Evolutionary conservation across 805 yeast species (phyloP), one percentile per base, ranked within the genome.

Genomic region (Yarrowia keelungensis): DNA sequence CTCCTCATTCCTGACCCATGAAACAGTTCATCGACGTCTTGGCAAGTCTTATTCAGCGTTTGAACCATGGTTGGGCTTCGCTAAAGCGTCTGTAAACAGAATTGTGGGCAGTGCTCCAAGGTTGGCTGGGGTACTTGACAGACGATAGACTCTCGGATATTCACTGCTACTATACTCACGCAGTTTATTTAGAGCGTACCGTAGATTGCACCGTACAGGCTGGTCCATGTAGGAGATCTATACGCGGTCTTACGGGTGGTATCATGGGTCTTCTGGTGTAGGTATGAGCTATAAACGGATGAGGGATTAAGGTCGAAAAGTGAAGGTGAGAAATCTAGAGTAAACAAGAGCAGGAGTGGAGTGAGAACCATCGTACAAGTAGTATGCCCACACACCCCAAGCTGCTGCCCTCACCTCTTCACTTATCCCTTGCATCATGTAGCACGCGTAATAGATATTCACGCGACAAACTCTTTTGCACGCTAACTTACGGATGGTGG

Each of bases 111-210:
- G 59, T 53, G 59, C 59, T 46, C 35, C 50, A 46, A 46, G 50
- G 50, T 46, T 46, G 32, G 26, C 41, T 35, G 56, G 42, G 45
- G 45, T 19, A 26, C 32, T 50, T 39, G 51, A 26, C 8, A 15
- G 12, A 10, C 38, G 59, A 53, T 53, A 53, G 39, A 10, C 59
- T 53, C 59, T 53, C 59, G 59, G 59, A 53, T 38, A 38, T 53
- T 39, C 45, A 8, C 59, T 53, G 45, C 8, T 53, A 16, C 35
- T 38, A 16, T 53, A 38, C 43, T 53, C 43, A 53, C 43, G 32
- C 58, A 53, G 43, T 14, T 53, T 53, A 53, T 38, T 38, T 19
- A 8, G n/a, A 51, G 42, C 12, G 41, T 32, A 16, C 8, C 56
- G 32, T 26, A 26, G 32, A 26, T 26, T 26, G 32, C 32, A 26